phyloP scores from a whole-genome alignment of 768 basidiomycete species.

The Kondoa malvinella region DNA sequence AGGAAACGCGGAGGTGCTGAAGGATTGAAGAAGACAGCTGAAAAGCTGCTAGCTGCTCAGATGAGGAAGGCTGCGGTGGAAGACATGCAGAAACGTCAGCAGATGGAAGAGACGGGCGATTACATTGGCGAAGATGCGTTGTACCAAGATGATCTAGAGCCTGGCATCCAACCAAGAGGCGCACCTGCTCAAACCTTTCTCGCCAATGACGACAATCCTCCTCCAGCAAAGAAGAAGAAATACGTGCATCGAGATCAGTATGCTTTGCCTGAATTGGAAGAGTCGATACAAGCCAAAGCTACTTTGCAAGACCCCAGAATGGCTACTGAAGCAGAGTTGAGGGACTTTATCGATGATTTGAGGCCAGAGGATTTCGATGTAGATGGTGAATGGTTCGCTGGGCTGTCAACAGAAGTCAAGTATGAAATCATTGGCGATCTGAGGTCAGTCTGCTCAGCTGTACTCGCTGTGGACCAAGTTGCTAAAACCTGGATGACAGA shows the following conservation, averaged over 20 bases:
- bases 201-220: conserved; percentile 30
- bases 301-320: conserved; percentile 74
- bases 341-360: conserved; percentile 86
- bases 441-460: conserved; percentile 22
- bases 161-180: conserved; percentile 35
- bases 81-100: conserved; percentile 39
- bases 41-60: conserved; percentile 80
- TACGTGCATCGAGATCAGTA: conserved; percentile 56
- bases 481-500: conserved; percentile 29
- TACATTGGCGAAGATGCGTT: conserved; percentile 54
- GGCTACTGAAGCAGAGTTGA: conserved; percentile 89
- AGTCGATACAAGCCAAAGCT: conserved; percentile 45
- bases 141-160: conserved; percentile 68
- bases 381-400: conserved; percentile 69
- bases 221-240: conserved; percentile 32
- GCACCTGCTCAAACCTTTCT: conserved; percentile 39
- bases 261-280: conserved; percentile 65
- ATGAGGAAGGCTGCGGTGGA: conserved; percentile 74
- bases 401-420: conserved; percentile 86
- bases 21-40: conserved; percentile 71
- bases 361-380: conserved; percentile 89
- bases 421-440: conserved; percentile 97
- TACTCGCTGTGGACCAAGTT: background rate
- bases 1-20: conserved; percentile 80
- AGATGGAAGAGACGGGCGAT: conserved; percentile 38